Conservation (phyloP, 352 stramenopile genomes). For the Phytopythium aichiense region DNA sequence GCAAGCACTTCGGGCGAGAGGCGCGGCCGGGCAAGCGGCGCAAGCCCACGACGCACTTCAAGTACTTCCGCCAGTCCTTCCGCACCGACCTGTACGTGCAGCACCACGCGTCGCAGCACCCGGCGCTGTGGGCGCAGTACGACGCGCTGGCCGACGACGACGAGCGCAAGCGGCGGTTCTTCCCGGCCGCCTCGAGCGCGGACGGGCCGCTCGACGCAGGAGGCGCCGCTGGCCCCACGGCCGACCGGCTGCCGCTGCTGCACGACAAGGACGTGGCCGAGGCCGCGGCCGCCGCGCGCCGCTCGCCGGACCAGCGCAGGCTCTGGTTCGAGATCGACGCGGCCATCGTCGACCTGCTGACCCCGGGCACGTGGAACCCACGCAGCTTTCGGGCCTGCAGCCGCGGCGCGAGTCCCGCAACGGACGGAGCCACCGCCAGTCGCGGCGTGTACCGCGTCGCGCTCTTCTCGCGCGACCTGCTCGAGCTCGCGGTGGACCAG, state of each 20-base stretch:
- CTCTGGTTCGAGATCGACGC: conserved; percentile 22
- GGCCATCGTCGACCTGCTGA: conserved; percentile 20
- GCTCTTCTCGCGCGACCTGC: not conserved
- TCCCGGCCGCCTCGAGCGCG: conserved; percentile 15
- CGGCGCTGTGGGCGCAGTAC: conserved; percentile 42
- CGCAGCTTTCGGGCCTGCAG: not conserved
- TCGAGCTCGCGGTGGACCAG: conserved; percentile 2
- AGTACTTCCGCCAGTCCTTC: conserved; percentile 63
- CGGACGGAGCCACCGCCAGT: not conserved
- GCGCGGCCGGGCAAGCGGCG: conserved; percentile 42
- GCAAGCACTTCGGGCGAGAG: conserved; percentile 60
- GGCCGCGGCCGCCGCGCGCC: conserved; percentile 7
- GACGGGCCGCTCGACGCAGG: too few species aligned
- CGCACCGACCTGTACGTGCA: conserved; percentile 72
- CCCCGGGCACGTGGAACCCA: not conserved
- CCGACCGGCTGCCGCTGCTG: not conserved
- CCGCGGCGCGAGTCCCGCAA: not conserved
- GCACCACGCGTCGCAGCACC: conserved; percentile 57
- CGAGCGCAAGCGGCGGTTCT: conserved; percentile 40
- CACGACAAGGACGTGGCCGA: conserved; percentile 18
- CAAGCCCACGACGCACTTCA: conserved; percentile 51
- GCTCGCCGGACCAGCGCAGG: conserved; percentile 13
- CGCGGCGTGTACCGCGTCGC: conserved; percentile 1
- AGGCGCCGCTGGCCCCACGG: not conserved
- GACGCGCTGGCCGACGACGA: conserved; percentile 29